Base-by-base conservation (phyloP, 352 stramenopile species). In the Bremia lactucae region DNA sequence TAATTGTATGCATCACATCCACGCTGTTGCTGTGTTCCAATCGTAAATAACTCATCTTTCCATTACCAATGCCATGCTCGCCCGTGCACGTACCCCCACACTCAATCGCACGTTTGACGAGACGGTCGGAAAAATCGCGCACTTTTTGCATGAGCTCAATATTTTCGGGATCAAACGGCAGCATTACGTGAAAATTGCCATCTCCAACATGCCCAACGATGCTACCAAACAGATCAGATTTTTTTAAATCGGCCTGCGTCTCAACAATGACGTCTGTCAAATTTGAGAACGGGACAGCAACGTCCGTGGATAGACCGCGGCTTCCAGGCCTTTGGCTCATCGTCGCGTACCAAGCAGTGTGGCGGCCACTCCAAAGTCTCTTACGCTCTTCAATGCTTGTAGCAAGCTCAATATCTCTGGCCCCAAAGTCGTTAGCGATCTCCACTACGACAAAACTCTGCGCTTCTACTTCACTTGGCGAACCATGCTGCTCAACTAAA, bases 181-280 rank as follows among this genome's bases (percentile, higher is more conserved):
- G 64, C 60, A 98, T 97, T 33, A 93, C 93, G 68, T 99, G 95
- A 62, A 98, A 98, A 68, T 98, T 99, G 31, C 95, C 96, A 55
- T 98, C 96, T 15, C 96, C 82, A 2, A 95, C 76, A 49, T 94
- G 83, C 40, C 78, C 79, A 48, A 98, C 92, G 38, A 96, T 96
- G 20, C 84, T 89, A 25, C 89, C 91, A 33, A 96, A 83, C 8
- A 98, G 59, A 6, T 68, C 72, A 6, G 79, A 81, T 36, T 86
- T 64, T 40, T 87, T 73, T 15, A 98, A 62, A 42, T 98, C 89
- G 19, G 67, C 46, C 44, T 96, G 87, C 13, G 89, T 98, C 52
- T 91, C 84, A 9, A 86, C 72, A 24, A 99, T 95, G 14, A 98
- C 60, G 42, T 96, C 73, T 6, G 95, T 77, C 35, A 99, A 78